Evolutionary conservation across 2,329 filamentous ascomycete species (phyloP).

Genomic region (Didymella sp.): DNA sequence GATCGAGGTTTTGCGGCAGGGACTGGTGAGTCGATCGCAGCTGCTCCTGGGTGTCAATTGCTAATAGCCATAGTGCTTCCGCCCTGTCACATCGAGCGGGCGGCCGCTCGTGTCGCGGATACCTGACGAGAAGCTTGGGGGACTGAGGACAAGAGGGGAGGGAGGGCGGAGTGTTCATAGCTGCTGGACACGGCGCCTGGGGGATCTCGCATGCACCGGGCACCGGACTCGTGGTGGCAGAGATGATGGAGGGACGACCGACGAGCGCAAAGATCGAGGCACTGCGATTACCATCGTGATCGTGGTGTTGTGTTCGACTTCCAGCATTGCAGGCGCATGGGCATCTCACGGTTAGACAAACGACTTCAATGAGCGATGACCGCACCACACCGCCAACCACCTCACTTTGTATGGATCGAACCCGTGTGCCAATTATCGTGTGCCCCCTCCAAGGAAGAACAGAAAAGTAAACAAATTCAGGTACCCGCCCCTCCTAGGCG

Average conservation of each 20-base stretch:
- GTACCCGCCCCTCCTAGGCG: slow-evolving; percentile 11
- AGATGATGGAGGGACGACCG: slow-evolving; percentile 68
- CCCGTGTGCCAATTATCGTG: neutral
- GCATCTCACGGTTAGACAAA: neutral
- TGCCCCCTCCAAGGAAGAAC: neutral
- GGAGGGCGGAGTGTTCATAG: slow-evolving; percentile 72
- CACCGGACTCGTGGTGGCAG: slow-evolving; percentile 73
- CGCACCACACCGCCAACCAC: neutral
- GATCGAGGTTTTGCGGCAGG: slow-evolving; percentile 68
- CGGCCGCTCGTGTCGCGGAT: slow-evolving; percentile 68
- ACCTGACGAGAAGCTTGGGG: slow-evolving; percentile 63
- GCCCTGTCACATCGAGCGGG: slow-evolving; percentile 71
- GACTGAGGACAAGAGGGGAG: slow-evolving; percentile 52
- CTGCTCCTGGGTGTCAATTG: neutral
- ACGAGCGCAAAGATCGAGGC: slow-evolving; percentile 66
- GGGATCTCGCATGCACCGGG: slow-evolving; percentile 65
- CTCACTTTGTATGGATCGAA: neutral
- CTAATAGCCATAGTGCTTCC: slow-evolving; percentile 62
- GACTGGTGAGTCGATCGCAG: slow-evolving; percentile 52
- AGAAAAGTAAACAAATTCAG: slow-evolving; percentile 2
- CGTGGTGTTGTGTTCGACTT: neutral
- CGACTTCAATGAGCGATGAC: slow-evolving; percentile 6
- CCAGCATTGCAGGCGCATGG: slow-evolving; percentile 10
- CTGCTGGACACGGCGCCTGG: slow-evolving; percentile 79
- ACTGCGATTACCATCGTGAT: slow-evolving; percentile 50